A percentile compares a stretch with the other conserved stretches of the same genome.
These are phyloP conservation scores for Penstemon newberryi DNA, from an alignment of 257 asterid species.

Conservation along the genomic window DNA sequence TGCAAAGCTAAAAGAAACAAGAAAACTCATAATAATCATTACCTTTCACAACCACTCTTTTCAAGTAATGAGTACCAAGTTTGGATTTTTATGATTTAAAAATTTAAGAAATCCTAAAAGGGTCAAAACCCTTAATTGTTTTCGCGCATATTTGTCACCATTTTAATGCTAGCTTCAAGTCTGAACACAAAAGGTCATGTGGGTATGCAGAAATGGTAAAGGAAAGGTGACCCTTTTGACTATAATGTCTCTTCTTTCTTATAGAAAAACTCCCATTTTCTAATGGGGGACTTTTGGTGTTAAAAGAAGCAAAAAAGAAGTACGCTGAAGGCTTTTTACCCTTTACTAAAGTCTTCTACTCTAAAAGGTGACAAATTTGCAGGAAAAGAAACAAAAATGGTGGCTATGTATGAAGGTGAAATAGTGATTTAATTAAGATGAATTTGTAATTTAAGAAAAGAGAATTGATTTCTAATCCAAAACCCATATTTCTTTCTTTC, in stretches of 20 bases:
- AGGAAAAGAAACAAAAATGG: conserved; percentile 13
- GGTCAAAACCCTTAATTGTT: too few species aligned
- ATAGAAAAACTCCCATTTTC: conserved; percentile 40
- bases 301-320: conserved; percentile 42
- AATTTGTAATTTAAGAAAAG: conserved; percentile 17
- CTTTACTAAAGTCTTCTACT: conserved; percentile 39
- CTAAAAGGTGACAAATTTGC: conserved; percentile 35
- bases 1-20: conserved; percentile 15
- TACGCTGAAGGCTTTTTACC: conserved; percentile 25
- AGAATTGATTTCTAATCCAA: conserved; percentile 24
- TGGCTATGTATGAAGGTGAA: conserved; percentile 16
- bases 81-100: too few species aligned
- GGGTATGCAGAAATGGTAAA: conserved; percentile 32
- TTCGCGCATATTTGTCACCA: background rate
- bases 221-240: conserved; percentile 53
- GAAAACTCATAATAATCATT: conserved; percentile 26
- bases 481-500: conserved; percentile 37
- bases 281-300: conserved; percentile 44
- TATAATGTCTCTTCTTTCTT: conserved; percentile 28
- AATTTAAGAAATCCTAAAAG: too few species aligned
- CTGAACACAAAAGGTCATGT: conserved; percentile 36
- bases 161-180: conserved; percentile 22
- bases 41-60: conserved; percentile 43
- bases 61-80: conserved; percentile 26
- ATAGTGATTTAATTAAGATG: conserved; percentile 17